A percentile compares a stretch with the other conserved stretches of the same genome.
phyloP scores from a whole-genome alignment of 805 yeast genomes.

The Pichia manshurica region DNA sequence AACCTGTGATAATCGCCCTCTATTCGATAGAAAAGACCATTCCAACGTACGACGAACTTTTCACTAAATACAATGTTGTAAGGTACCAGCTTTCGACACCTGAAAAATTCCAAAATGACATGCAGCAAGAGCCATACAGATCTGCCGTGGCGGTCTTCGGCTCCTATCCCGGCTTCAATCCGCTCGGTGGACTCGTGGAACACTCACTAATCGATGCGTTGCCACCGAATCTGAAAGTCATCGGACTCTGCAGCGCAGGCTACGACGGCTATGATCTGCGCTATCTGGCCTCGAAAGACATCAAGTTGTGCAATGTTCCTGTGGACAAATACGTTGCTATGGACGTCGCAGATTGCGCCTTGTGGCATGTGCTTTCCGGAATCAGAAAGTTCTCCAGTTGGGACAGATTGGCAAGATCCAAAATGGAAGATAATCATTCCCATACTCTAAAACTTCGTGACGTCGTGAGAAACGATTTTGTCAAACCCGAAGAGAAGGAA shows the following conservation, averaged over 20 bases:
- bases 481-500: background rate
- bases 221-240: conserved; percentile 40
- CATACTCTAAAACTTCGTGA: conserved; percentile 41
- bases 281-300: conserved; percentile 32
- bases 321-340: conserved; percentile 42
- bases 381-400: conserved; percentile 53
- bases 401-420: conserved; percentile 34
- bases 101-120: conserved; percentile 36
- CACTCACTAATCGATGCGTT: conserved; percentile 36
- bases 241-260: conserved; percentile 54
- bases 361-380: conserved; percentile 50
- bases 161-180: conserved; percentile 44
- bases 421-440: background rate
- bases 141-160: conserved; percentile 45
- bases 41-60: conserved; percentile 42
- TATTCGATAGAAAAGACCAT: conserved; percentile 44
- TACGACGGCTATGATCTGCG: conserved; percentile 39
- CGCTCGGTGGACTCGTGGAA: conserved; percentile 39
- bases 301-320: conserved; percentile 58
- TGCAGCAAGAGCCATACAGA: conserved; percentile 29
- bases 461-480: conserved; percentile 16
- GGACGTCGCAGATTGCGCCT: conserved; percentile 70
- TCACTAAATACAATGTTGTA: conserved; percentile 35
- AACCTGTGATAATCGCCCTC: conserved; percentile 37
- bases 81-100: conserved; percentile 37